Evolutionary conservation across 2,329 filamentous ascomycete genomes (phyloP), one percentile per base, ranked within the genome.

Genomic region (Aspergillus brasiliensis): DNA sequence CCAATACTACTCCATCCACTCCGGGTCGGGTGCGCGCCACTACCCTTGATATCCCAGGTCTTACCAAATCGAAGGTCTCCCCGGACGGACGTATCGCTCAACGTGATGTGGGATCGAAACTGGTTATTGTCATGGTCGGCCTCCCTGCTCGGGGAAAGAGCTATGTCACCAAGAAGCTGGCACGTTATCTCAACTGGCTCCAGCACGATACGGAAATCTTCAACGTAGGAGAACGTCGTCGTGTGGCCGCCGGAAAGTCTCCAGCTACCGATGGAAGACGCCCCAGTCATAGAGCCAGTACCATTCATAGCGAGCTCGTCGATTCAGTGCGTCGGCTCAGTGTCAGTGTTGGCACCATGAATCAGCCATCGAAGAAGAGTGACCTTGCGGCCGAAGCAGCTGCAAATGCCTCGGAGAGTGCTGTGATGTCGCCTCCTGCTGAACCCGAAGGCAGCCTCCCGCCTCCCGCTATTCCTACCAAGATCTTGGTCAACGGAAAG

Each of bases 91-190:
- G 91, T 70, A 99, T 99, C 68, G 90, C 95, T 57, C 88, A 94
- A 73, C 86, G 94, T 71, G 95, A 99, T 83, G 91, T 99, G 52
- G 95, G 93, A 52, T 91, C 95, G 42, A 99, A 99, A 82, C 83
- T 99, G 63, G 92, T 98, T 73, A 96, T 99, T 70, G 88, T 99
- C 75, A 99, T 99, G 95, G 95, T 99, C 62, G 95, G 95, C 64
- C 81, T 99, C 69, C 95, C 95, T 2, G 95, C 95, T 8, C 85
- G 95, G 70, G 95, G 95, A 73, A 99, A 99, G 80, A 97, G 93
- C 57, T 99, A 99, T 78, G 96, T 99, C 71, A 98, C 95, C 62
- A 98, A 98, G 82, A 99, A 99, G 80, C 86, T 99, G 64, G 91
- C 95, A 60, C 86, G 95, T 62, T 99, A 98, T 74, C 81, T 99